Base-by-base conservation (phyloP, 1,284 basidiomycete genomes). In the Cryptococcus sp. region DNA sequence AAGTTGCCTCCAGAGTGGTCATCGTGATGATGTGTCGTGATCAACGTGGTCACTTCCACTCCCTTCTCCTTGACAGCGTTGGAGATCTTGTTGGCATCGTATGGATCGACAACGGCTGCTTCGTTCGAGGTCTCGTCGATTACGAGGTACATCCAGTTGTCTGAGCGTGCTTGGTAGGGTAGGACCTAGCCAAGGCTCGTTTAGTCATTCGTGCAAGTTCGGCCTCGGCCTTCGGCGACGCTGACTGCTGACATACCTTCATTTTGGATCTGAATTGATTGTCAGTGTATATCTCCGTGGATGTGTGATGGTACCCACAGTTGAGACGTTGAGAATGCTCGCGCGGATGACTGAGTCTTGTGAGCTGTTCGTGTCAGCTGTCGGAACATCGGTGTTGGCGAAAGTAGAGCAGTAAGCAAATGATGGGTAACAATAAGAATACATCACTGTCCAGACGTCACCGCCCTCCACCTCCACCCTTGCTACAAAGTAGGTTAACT, bases 1-100 rank as follows among this genome's bases (percentile, higher is more conserved):
- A 82, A 69, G 73, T 90, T 90, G 15, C 93, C 93, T 11, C 93
- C 93, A 57, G 88, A 88, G 76, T 98, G 94, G 80, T 98, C 94
- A 63, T 81, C 68, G 76, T 94, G 92, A 78, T 93, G 91, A 78
- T 94, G 91, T 0, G 92, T 95, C 13, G 90, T 93, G 63, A 95
- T 83, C 41, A 84, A 83, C 25, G 88, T 87, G 25, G 89, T 83
- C 57, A 93, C 84, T 54, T 86, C 78, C 22, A 60, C 62, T 17
- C 84, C 85, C 50, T 86, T 81, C 34, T 83, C 80, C 50, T 87
- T 78, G 0, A 89, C 93, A 1, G 84, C 86, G 0, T 81, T 82
- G 41, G 83, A 75, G 17, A 97, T 87, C 70, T 89, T 90, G 48
- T 82, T 69, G 0, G 94, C 86, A 68, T 95, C 90, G 73, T 84